These are phyloP conservation scores for Rhynchospora tenuis DNA, from an alignment of 176 grass and related monocot genomes.

Conservation along the genomic window DNA sequence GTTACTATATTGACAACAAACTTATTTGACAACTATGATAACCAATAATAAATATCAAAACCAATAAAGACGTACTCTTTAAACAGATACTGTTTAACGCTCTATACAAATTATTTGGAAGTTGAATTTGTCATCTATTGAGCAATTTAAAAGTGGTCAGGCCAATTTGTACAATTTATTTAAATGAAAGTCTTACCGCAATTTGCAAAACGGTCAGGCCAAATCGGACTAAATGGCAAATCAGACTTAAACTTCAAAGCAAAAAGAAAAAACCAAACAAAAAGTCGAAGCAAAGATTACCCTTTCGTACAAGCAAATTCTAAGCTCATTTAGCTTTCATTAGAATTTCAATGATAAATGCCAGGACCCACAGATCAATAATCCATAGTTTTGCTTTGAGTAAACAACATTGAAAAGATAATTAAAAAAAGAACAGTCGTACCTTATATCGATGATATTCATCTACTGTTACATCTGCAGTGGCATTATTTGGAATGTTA, in stretches of 20 bases:
- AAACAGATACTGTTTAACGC: neutral
- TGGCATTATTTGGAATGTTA: slow-evolving; percentile 57
- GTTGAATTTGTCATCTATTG: neutral
- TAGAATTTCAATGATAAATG: neutral
- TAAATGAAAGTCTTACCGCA: neutral
- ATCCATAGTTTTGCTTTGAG: neutral
- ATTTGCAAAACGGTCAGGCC: neutral
- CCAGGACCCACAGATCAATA: neutral
- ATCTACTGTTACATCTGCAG: slow-evolving; percentile 61
- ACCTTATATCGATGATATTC: slow-evolving; percentile 82
- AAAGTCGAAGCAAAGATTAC: neutral
- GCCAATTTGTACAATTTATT: neutral
- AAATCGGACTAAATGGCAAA: neutral
- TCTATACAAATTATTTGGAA: neutral
- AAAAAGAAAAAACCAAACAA: neutral
- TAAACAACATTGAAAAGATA: neutral
- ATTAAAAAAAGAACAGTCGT: neutral
- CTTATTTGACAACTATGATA: too few relatives aligned
- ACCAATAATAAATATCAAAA: neutral
- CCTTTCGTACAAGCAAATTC: neutral
- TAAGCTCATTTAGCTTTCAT: neutral
- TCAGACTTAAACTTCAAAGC: neutral
- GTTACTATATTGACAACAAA: too few relatives aligned
- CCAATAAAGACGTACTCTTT: neutral
- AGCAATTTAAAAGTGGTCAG: neutral